Percentiles rank a stretch among this genome's conserved stretches.
Conservation (phyloP, 2,329 filamentous ascomycete species). For the Gaeumannomyces sp. region DNA sequence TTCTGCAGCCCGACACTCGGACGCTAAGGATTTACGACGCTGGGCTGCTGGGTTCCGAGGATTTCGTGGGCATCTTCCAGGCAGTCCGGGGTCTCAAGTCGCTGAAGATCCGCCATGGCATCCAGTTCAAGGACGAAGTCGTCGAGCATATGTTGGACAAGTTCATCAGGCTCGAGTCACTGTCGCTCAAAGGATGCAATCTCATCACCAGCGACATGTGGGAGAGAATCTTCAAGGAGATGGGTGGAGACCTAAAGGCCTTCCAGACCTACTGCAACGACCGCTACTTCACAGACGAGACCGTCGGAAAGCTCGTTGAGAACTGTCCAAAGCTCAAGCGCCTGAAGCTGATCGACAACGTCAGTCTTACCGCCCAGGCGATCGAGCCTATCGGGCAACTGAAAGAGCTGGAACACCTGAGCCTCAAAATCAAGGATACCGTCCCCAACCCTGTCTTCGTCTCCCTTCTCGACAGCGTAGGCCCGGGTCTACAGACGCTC, state of each 20-base stretch:
- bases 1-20: slow-evolving; percentile 46
- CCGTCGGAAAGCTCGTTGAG: slow-evolving; percentile 53
- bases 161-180: slow-evolving; percentile 58
- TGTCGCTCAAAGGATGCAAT: slow-evolving; percentile 81
- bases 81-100: slow-evolving; percentile 61
- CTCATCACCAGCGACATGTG: slow-evolving; percentile 72
- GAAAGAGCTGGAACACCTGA: slow-evolving; percentile 63
- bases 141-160: slow-evolving; percentile 75
- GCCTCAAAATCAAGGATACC: slow-evolving; percentile 58
- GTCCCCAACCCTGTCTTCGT: slow-evolving; percentile 54
- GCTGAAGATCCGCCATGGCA: slow-evolving; percentile 75
- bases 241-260: slow-evolving; percentile 58
- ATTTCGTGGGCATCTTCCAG: slow-evolving; percentile 77
- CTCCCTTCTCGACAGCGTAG: slow-evolving; percentile 55
- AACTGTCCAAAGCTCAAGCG: slow-evolving; percentile 63
- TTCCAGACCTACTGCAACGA: slow-evolving; percentile 82
- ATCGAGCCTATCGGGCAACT: slow-evolving; percentile 28
- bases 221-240: slow-evolving; percentile 60
- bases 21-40: slow-evolving; percentile 52
- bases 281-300: slow-evolving; percentile 69
- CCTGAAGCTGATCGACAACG: slow-evolving; percentile 77
- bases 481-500: slow-evolving; percentile 64
- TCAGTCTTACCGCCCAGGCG: slow-evolving; percentile 49
- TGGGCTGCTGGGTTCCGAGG: slow-evolving; percentile 62
- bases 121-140: slow-evolving; percentile 82